Conservation (phyloP, 768 basidiomycete genomes). For the Kwoniella bestiolae region DNA sequence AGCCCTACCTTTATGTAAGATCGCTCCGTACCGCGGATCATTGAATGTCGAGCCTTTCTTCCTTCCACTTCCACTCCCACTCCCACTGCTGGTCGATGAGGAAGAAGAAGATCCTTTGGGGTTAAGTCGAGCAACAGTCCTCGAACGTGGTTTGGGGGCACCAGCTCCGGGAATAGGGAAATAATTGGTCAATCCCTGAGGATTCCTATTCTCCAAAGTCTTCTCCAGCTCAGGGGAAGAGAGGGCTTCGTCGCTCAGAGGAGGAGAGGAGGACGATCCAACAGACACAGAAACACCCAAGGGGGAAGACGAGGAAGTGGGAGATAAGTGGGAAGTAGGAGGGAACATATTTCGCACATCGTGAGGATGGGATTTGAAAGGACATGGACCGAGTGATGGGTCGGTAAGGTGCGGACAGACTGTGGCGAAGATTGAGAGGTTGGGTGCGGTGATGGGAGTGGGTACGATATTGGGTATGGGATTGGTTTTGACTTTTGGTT, state of each 20-base stretch:
- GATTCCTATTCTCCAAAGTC: slow-evolving; percentile 2
- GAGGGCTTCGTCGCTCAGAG: not conserved
- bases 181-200: slow-evolving; percentile 17
- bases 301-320: slow-evolving; percentile 4
- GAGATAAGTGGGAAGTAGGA: slow-evolving; percentile 17
- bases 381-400: slow-evolving; percentile 25
- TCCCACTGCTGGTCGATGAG: not conserved
- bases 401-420: slow-evolving; percentile 22
- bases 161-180: slow-evolving; percentile 16
- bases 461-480: slow-evolving; percentile 1
- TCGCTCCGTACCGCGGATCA: slow-evolving; percentile 19
- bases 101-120: not conserved
- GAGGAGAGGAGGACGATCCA: not conserved
- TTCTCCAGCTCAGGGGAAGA: not conserved
- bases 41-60: slow-evolving; percentile 1
- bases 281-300: not conserved
- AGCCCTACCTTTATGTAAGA: slow-evolving; percentile 28
- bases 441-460: slow-evolving; percentile 11
- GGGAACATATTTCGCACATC: slow-evolving; percentile 29
- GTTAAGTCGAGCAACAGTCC: not conserved
- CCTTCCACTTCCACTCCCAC: not conserved
- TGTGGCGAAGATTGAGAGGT: slow-evolving; percentile 20
- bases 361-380: slow-evolving; percentile 29
- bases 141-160: slow-evolving; percentile 14
- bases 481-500: slow-evolving; percentile 5